Evolutionary conservation across 75 land plant species (phyloP), one percentile per base, ranked within the genome.

Genomic region (Chamaecyparis obtusa): DNA sequence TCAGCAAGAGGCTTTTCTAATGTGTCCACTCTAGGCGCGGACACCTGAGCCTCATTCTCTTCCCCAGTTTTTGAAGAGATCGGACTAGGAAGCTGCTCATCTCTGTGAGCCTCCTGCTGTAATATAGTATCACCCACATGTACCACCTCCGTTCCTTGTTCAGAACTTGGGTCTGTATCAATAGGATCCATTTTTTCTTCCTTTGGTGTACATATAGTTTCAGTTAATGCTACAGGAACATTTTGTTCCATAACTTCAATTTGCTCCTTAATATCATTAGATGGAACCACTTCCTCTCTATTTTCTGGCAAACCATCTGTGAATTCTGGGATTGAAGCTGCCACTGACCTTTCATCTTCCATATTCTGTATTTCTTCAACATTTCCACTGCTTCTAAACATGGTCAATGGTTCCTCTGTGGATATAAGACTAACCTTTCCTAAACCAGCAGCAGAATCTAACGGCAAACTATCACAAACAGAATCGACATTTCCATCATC

Each of bases 1-100:
- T 87, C 86, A 13, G n/a, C 32, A 86, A 13, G 8, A 27, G 75
- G 32, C 46, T 7, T 72, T 72, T 86, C 80, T 27, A 41, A 41
- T 14, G 30, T 33, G 16, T 85, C 79, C 51, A 84, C 36, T 32
- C 16, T 37, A 69, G 54, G 39, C 39, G 46, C 43, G 41, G 41
- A 39, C 74, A 30, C 87, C 83, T 86, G 57, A 81, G 83, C 13
- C 83, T 81, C 57, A 33, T 15, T 32, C 35, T 77, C 85, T 24
- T 5, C 49, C 64, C 19, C 41, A 84, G 56, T 33, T 49, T 46
- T 81, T 9, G 83, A 46, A 10, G 46, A n/a, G 49, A n/a, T n/a
- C 0, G 13, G 2, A 51, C n/a, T 27, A 37, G 83, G 33, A 44
- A 44, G 46, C 41, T 74, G 19, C 17, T 67, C 72, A 37, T 72